These are phyloP conservation scores for Irpex lacteus DNA, from an alignment of 1,284 basidiomycete genomes.

Conservation along the genomic window DNA sequence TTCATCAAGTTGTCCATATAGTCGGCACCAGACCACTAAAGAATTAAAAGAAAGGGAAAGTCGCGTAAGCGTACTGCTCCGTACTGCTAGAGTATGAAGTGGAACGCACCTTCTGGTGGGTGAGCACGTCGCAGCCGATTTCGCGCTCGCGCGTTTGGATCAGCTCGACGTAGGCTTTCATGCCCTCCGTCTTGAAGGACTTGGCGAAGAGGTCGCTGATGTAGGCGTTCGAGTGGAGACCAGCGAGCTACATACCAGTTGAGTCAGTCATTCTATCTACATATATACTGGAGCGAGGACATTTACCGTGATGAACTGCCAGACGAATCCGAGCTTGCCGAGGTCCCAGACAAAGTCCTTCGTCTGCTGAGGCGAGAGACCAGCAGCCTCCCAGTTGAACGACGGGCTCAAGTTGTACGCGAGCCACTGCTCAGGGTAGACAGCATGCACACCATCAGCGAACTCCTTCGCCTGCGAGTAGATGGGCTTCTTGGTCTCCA, in stretches of 20 bases:
- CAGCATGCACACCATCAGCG: constrained; percentile 81
- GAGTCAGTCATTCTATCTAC: not conserved
- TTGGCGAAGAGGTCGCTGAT: constrained; percentile 93
- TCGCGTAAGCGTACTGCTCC: not conserved
- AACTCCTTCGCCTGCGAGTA: constrained; percentile 93
- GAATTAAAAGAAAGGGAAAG: not conserved
- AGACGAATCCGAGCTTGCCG: constrained; percentile 90
- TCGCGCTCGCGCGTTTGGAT: constrained; percentile 87
- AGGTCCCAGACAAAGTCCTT: constrained; percentile 91
- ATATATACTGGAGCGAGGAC: not conserved
- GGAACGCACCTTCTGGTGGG: constrained; percentile 71
- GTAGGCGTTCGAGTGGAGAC: constrained; percentile 96
- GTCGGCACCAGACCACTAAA: constrained; percentile 91
- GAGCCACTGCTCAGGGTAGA: constrained; percentile 85
- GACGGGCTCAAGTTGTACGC: constrained; percentile 93
- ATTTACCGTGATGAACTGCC: constrained; percentile 97
- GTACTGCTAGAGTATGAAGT: not conserved
- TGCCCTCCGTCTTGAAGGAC: constrained; percentile 86
- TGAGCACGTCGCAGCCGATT: constrained; percentile 88
- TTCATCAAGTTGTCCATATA: constrained; percentile 91
- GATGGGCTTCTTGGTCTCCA: constrained; percentile 99
- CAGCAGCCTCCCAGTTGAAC: constrained; percentile 94
- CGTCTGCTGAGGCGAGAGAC: constrained; percentile 85
- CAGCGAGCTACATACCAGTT: constrained; percentile 67
- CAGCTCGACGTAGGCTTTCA: constrained; percentile 89